Conservation (phyloP, 805 yeast species). For the Saturnispora mendoncae region DNA sequence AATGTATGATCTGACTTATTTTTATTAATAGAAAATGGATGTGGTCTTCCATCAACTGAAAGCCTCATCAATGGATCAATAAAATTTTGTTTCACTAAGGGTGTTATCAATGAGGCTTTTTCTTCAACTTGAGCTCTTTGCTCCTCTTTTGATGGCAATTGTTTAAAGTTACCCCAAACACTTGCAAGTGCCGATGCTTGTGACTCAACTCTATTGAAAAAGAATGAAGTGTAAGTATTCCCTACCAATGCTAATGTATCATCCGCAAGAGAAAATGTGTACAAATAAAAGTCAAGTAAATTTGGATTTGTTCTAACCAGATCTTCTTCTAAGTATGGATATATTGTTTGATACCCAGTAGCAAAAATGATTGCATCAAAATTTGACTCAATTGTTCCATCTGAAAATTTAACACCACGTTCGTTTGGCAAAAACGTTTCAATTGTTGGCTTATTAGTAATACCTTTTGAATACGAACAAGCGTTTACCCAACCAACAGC, state of each 20-base stretch:
- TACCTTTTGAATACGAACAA: conserved; percentile 14
- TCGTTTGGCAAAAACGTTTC: conserved; percentile 14
- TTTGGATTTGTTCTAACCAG: conserved; percentile 14
- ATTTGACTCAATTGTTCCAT: conserved; percentile 25
- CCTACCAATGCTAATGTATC: conserved; percentile 38
- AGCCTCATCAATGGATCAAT: conserved; percentile 13
- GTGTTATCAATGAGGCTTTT: conserved; percentile 1
- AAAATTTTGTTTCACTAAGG: conserved; percentile 11
- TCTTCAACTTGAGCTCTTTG: conserved; percentile 25
- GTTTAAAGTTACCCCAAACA: conserved; percentile 38
- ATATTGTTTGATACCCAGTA: conserved; percentile 42
- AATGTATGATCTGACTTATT: conserved; percentile 14
- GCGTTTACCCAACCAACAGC: conserved; percentile 11
- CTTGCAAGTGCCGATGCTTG: conserved; percentile 47
- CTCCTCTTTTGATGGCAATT: conserved; percentile 34
- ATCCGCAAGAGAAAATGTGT: conserved; percentile 34
- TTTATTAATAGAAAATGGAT: conserved; percentile 14
- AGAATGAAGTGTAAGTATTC: conserved; percentile 33
- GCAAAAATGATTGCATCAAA: conserved; percentile 39
- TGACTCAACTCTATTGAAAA: conserved; percentile 42
- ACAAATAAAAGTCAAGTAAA: conserved; percentile 17
- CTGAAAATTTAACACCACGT: conserved; percentile 23
- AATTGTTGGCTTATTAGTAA: conserved; percentile 15
- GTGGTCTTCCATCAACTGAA: conserved; percentile 13
- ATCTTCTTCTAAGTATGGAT: conserved; percentile 29